A percentile compares a stretch with the other conserved stretches of the same genome.
Evolutionary conservation across 371 early-diverging fungal genomes (phyloP).

Genomic region (Mucor circinelloides): DNA sequence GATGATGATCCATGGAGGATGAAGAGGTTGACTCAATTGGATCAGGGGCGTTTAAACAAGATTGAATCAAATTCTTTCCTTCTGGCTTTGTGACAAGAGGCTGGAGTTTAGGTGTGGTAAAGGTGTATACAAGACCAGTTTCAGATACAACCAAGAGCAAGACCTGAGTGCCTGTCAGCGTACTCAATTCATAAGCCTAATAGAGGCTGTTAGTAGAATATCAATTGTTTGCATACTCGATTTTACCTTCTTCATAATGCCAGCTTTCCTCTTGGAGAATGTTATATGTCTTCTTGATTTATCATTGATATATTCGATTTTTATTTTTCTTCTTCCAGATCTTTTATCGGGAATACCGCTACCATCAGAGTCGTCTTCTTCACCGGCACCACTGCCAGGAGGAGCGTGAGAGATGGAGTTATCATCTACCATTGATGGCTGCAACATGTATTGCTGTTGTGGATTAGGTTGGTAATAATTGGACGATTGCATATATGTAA

Average conservation of each 20-base stretch:
- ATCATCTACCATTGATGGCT: conserved; percentile 2
- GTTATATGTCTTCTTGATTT: conserved; percentile 93
- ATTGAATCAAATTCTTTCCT: conserved; percentile 90
- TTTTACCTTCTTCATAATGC: conserved; percentile 94
- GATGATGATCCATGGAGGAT: background rate
- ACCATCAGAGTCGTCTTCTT: conserved; percentile 39
- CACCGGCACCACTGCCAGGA: conserved; percentile 12
- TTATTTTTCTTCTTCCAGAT: conserved; percentile 87
- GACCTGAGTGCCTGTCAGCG: conserved; percentile 97
- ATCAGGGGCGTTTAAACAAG: conserved; percentile 86
- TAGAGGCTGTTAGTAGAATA: background rate
- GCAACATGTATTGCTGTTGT: conserved; percentile 14
- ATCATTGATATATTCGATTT: conserved; percentile 92
- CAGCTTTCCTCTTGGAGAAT: conserved; percentile 96
- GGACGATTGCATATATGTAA: conserved; percentile 11
- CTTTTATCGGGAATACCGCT: conserved; percentile 55
- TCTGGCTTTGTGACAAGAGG: conserved; percentile 92
- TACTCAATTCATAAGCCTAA: conserved; percentile 92
- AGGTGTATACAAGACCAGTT: conserved; percentile 97
- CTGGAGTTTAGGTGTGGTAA: conserved; percentile 95
- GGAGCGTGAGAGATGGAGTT: conserved; percentile 5
- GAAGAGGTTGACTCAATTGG: conserved; percentile 24
- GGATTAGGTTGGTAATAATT: conserved; percentile 13
- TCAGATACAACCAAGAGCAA: conserved; percentile 93
- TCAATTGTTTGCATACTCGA: background rate